Percentiles rank a stretch among this genome's conserved stretches.
These are phyloP conservation scores for Mortierella hygrophila DNA, from an alignment of 192 early-diverging fungal genomes.

Conservation along the genomic window DNA sequence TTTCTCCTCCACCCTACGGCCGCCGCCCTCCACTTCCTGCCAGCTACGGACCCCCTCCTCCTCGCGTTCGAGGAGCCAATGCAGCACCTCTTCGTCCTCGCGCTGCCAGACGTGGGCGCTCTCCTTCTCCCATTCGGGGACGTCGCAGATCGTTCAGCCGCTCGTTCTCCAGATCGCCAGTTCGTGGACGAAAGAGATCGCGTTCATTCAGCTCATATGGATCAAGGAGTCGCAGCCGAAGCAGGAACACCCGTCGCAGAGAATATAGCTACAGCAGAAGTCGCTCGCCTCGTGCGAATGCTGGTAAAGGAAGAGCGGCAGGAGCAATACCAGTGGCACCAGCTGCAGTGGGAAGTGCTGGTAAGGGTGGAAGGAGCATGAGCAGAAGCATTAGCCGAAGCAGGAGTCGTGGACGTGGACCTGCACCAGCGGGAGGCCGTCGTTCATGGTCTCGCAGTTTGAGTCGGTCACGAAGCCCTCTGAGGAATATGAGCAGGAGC, in stretches of 20 bases:
- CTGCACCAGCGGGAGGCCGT: slow-evolving; percentile 7
- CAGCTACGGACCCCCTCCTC: slow-evolving; percentile 17
- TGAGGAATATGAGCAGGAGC: slow-evolving; percentile 19
- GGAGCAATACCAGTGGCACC: slow-evolving; percentile 17
- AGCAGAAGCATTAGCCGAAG: slow-evolving; percentile 32
- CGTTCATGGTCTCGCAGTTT: slow-evolving; percentile 42
- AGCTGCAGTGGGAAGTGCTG: slow-evolving; percentile 1
- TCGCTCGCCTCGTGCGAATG: slow-evolving; percentile 26
- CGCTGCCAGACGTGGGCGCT: slow-evolving; percentile 27
- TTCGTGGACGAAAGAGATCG: slow-evolving; percentile 50
- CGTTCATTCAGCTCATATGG: slow-evolving; percentile 50
- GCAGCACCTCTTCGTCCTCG: slow-evolving; percentile 42
- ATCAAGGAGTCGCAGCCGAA: slow-evolving; percentile 42
- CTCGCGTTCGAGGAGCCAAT: slow-evolving; percentile 29
- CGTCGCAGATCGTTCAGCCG: slow-evolving; percentile 32
- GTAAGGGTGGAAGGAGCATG: slow-evolving; percentile 11
- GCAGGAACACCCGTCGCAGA: slow-evolving; percentile 20
- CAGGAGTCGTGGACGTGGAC: slow-evolving; percentile 22
- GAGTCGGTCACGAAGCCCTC: slow-evolving; percentile 16
- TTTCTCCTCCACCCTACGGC: slow-evolving; percentile 33
- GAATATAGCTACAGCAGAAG: slow-evolving; percentile 36
- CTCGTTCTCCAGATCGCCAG: slow-evolving; percentile 43
- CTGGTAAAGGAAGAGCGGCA: slow-evolving; percentile 17
- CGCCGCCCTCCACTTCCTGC: slow-evolving; percentile 1
- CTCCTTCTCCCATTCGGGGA: slow-evolving; percentile 27